Conservation (phyloP, 805 yeast genomes). For the Zygosaccharomyces bisporus region DNA sequence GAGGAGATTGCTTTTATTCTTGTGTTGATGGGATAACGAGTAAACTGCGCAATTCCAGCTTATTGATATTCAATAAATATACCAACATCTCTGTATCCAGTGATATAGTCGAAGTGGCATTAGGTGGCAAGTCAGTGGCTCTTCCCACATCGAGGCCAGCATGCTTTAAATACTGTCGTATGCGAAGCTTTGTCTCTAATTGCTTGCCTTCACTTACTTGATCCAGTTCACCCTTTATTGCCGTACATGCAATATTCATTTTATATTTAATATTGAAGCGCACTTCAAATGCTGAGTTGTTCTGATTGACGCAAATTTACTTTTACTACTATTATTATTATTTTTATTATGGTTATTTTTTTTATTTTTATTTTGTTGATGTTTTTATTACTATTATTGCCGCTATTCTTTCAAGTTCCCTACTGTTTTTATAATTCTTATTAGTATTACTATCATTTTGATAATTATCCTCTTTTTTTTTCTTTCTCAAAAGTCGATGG, state of each 20-base stretch:
- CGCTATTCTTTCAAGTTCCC: no score
- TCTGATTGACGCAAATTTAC: no score
- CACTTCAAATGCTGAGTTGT: no score
- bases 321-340: no score
- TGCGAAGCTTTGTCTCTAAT: not conserved
- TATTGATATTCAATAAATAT: conserved; percentile 9
- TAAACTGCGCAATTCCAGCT: not conserved
- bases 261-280: not conserved
- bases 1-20: not conserved
- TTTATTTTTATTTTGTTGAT: no score
- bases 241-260: conserved; percentile 3
- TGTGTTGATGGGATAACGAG: not conserved
- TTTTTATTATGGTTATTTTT: no score
- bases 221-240: conserved; percentile 4
- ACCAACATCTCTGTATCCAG: conserved; percentile 14
- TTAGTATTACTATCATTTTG: no score
- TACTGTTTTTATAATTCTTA: no score
- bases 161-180: conserved; percentile 1
- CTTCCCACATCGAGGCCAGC: not conserved
- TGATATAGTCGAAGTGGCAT: conserved; percentile 5
- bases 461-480: no score
- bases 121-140: not conserved
- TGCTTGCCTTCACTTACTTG: not conserved
- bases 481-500: no score
- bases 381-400: no score